Evolutionary conservation across 768 basidiomycete species (phyloP).

Genomic region (Clitopilus passeckerianus): DNA sequence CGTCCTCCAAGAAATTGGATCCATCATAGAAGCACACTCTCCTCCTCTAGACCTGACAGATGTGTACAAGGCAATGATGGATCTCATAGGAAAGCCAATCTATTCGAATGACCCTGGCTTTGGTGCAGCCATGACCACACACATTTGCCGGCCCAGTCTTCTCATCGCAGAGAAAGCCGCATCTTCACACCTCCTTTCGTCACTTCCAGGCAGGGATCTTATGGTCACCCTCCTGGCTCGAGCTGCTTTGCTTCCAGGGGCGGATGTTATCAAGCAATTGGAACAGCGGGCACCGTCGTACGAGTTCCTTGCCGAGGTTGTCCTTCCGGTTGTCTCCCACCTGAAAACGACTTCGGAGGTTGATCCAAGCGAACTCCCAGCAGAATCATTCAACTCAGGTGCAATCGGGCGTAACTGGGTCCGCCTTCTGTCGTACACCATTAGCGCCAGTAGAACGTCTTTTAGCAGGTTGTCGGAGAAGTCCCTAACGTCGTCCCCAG

Average conservation of each 20-base stretch:
- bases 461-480: slow-evolving; percentile 37
- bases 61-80: slow-evolving; percentile 45
- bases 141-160: slow-evolving; percentile 41
- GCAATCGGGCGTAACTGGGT: slow-evolving; percentile 50
- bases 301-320: slow-evolving; percentile 56
- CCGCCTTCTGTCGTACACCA: slow-evolving; percentile 54
- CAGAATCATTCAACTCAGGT: slow-evolving; percentile 42
- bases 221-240: slow-evolving; percentile 37
- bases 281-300: slow-evolving; percentile 52
- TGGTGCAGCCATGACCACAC: slow-evolving; percentile 36
- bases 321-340: slow-evolving; percentile 55
- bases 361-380: slow-evolving; percentile 30
- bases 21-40: slow-evolving; percentile 48
- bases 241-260: slow-evolving; percentile 42
- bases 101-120: slow-evolving; percentile 53
- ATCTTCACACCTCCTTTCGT: slow-evolving; percentile 32
- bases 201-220: slow-evolving; percentile 32
- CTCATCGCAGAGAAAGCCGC: slow-evolving; percentile 42
- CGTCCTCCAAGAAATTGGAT: slow-evolving; percentile 51
- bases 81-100: slow-evolving; percentile 35
- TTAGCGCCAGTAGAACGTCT: slow-evolving; percentile 18
- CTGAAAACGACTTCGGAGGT: slow-evolving; percentile 48
- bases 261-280: slow-evolving; percentile 50
- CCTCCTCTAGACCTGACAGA: slow-evolving; percentile 51
- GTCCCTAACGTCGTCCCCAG: slow-evolving; percentile 43